phyloP scores from a whole-genome alignment of 192 early-diverging fungal genomes.

The Jimgerdemannia lactiflua region DNA sequence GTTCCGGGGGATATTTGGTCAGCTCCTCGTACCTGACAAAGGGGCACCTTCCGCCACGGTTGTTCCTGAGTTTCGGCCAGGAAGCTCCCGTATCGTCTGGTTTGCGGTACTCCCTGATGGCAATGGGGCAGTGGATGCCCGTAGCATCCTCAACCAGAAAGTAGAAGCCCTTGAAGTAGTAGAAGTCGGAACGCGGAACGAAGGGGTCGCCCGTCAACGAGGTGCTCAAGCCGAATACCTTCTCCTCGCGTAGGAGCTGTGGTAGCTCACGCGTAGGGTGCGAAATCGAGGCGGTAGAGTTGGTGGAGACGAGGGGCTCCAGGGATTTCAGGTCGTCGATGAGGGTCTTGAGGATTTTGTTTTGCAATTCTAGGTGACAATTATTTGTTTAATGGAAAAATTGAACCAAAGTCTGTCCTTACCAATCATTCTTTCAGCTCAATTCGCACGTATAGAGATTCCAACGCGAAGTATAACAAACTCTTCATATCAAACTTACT shows the following conservation, averaged over 20 bases:
- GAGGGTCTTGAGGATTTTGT: not conserved
- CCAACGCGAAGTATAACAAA: too few species aligned
- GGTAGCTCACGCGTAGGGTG: not conserved
- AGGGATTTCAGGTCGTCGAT: not conserved
- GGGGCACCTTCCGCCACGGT: not conserved
- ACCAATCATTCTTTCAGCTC: too few species aligned
- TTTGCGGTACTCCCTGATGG: conserved; percentile 5
- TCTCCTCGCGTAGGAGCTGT: conserved; percentile 11
- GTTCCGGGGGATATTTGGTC: not conserved
- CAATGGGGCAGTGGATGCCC: conserved; percentile 7
- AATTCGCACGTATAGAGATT: too few species aligned
- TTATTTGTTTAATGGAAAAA: not conserved
- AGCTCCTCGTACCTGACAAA: not conserved
- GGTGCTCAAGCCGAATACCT: conserved; percentile 14
- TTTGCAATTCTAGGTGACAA: not conserved
- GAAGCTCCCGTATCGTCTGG: not conserved
- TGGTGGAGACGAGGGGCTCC: too few species aligned
- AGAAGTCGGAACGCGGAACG: conserved; percentile 12
- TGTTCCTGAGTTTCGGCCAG: not conserved
- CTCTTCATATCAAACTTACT: conserved; percentile 6
- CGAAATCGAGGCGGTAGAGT: not conserved
- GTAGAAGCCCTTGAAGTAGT: conserved; percentile 15
- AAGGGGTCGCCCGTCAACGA: not conserved
- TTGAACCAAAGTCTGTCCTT: not conserved
- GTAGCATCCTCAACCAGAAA: conserved; percentile 15